Base-by-base conservation (phyloP, 2,329 filamentous ascomycete species). In the Diaporthe sp. region DNA sequence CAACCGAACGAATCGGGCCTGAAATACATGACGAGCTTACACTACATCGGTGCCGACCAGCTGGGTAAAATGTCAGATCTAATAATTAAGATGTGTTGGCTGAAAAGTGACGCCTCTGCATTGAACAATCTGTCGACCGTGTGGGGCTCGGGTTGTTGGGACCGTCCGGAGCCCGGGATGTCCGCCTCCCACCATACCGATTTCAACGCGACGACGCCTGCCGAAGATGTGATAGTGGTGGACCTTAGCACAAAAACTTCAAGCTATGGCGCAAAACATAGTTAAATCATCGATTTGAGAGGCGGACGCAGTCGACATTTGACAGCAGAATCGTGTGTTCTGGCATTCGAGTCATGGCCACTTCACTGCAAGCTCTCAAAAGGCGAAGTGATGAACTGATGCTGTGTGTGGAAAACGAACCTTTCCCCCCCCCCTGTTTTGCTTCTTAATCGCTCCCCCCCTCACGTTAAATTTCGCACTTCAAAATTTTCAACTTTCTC, bases 91-190 rank as follows among this genome's bases (percentile, higher is more conserved):
- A 67, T 17, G 17, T 17, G 19, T 10, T 12, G 19, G 25, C 25
- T 8, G 22, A 25, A n/a, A 17, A 68, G 28, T 67, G 61, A 67
- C 28, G 61, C 42, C 61, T 49, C 31, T 19, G 59, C 59, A 65
- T 65, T 65, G 12, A 46, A 46, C 59, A 31, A 31, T 22, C 10
- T 65, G 6, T 31, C 31, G 39, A 22, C 31, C 22, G 59, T 19
- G 44, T 51, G 62, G 62, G 62, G 28, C 62, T 68, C 62, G 62
- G 62, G 62, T 15, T 51, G 10, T 68, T 68, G 15, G 12, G 37
- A 68, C 37, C 28, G 25, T 37, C 62, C 62, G 62, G 44, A 51
- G 62, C 62, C 62, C 62, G 62, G 42, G 42, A 34, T 51, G 10
- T 22, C 61, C 42, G 42, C 25, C 61, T 37, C 44, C 44, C 42